A percentile compares a stretch with the other conserved stretches of the same genome.
phyloP scores from a whole-genome alignment of 345 rosid species.

The Pseudoturritis turrita region DNA sequence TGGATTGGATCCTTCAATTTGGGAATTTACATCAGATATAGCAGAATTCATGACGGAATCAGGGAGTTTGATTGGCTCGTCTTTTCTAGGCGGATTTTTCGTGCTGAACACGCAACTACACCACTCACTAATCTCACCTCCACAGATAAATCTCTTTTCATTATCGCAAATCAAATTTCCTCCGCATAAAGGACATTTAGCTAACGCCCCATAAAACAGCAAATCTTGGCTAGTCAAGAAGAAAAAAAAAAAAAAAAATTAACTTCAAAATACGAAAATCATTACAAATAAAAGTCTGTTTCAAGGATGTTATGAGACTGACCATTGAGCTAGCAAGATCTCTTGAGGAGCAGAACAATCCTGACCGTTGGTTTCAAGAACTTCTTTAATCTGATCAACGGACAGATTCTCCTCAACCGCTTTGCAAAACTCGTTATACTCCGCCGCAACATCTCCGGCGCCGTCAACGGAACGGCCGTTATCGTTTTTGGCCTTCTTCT shows the following conservation, averaged over 20 bases:
- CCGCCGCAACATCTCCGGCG: constrained; percentile 36
- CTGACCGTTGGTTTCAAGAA: constrained; percentile 54
- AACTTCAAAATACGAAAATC: background rate
- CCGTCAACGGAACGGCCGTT: constrained; percentile 10
- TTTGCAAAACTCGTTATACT: constrained; percentile 55
- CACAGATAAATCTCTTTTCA: constrained; percentile 49
- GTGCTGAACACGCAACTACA: constrained; percentile 65
- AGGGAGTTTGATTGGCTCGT: constrained; percentile 45
- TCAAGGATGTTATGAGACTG: no score
- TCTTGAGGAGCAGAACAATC: constrained; percentile 50
- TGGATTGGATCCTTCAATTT: background rate
- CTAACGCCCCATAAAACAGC: constrained; percentile 60
- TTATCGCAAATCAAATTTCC: constrained; percentile 48
- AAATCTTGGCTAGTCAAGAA: constrained; percentile 52
- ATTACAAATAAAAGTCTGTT: no score
- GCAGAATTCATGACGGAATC: constrained; percentile 51
- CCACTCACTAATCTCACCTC: constrained; percentile 77
- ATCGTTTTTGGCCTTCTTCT: constrained; percentile 51
- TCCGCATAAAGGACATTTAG: constrained; percentile 53
- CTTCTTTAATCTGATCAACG: constrained; percentile 54
- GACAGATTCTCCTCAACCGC: constrained; percentile 49
- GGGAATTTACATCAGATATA: constrained; percentile 41
- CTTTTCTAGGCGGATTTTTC: constrained; percentile 54
- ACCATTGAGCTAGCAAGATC: constrained; percentile 28
- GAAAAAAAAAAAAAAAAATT: background rate